Conservation (phyloP, 1,139 yeast species). For the Kurtzmaniella natalensis region DNA sequence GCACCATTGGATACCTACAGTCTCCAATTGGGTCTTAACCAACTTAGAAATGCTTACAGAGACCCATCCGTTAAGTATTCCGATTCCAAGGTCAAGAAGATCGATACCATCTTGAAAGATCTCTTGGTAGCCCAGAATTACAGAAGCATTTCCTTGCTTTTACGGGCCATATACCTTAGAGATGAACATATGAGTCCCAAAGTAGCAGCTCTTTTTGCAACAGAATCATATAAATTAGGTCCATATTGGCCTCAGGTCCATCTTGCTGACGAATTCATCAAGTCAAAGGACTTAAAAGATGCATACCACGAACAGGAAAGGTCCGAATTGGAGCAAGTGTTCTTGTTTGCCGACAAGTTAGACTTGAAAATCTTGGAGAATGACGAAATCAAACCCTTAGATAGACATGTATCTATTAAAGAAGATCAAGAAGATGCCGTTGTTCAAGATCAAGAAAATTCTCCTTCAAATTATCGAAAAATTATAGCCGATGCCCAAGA, state of each 20-base stretch:
- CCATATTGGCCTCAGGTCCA: constrained; percentile 35
- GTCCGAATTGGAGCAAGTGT: not conserved
- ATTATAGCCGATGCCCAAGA: constrained; percentile 11
- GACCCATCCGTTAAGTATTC: not conserved
- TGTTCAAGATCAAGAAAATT: constrained; percentile 16
- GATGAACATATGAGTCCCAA: not conserved
- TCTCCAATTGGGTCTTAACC: not conserved
- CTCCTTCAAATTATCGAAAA: constrained; percentile 27
- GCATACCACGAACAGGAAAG: constrained; percentile 4
- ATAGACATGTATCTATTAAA: too few species aligned
- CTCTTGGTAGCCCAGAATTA: not conserved
- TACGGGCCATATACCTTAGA: not conserved
- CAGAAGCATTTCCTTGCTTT: not conserved
- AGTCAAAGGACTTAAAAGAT: not conserved
- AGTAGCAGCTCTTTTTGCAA: not conserved
- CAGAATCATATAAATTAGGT: constrained; percentile 12
- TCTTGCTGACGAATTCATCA: constrained; percentile 23
- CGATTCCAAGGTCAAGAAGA: not conserved
- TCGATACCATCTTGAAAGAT: not conserved
- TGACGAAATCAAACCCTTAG: too few species aligned
- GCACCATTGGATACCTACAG: constrained; percentile 8
- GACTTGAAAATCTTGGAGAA: too few species aligned
- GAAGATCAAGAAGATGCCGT: constrained; percentile 1
- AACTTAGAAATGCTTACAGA: not conserved
- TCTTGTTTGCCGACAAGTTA: too few species aligned